Evolutionary conservation across 2,329 filamentous ascomycete genomes (phyloP).

Genomic region (Aspergillus caelatus): DNA sequence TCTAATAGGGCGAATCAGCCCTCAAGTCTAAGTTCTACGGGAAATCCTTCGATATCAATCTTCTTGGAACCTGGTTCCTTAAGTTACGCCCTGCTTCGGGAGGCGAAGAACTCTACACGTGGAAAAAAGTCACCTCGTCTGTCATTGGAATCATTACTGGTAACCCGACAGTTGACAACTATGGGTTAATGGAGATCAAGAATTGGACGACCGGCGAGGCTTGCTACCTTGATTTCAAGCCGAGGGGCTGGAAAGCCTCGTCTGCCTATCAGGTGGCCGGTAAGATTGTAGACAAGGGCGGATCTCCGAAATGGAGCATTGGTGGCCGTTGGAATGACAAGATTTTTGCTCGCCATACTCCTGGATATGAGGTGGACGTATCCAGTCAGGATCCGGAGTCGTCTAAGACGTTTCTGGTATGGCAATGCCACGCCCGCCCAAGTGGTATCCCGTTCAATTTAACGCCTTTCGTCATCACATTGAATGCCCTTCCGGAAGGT

Average conservation of each 20-base stretch:
- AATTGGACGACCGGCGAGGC: slow-evolving; percentile 95
- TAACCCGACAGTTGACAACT: slow-evolving; percentile 96
- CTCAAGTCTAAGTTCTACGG: slow-evolving; percentile 98
- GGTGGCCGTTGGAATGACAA: slow-evolving; percentile 97
- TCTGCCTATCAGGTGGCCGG: slow-evolving; percentile 88
- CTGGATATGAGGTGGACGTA: slow-evolving; percentile 73
- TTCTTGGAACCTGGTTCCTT: slow-evolving; percentile 95
- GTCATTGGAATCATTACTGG: slow-evolving; percentile 99
- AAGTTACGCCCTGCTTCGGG: slow-evolving; percentile 75
- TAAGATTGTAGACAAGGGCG: slow-evolving; percentile 77
- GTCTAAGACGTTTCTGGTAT: slow-evolving; percentile 82
- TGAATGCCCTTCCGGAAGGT: slow-evolving; percentile 90
- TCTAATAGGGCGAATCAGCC: slow-evolving; percentile 77
- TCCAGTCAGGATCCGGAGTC: slow-evolving; percentile 62
- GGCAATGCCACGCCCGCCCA: slow-evolving; percentile 83
- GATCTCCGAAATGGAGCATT: slow-evolving; percentile 83
- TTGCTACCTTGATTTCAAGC: slow-evolving; percentile 89
- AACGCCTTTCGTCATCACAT: slow-evolving; percentile 90
- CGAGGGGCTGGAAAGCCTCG: slow-evolving; percentile 91
- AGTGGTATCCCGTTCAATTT: slow-evolving; percentile 92
- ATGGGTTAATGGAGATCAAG: slow-evolving; percentile 94
- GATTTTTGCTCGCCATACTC: slow-evolving; percentile 89
- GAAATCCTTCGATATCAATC: slow-evolving; percentile 96
- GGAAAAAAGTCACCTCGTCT: slow-evolving; percentile 97
- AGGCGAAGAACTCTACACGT: slow-evolving; percentile 87